Evolutionary conservation across 306 rosid species (phyloP).

Genomic region (Echinosophora koreensis): DNA sequence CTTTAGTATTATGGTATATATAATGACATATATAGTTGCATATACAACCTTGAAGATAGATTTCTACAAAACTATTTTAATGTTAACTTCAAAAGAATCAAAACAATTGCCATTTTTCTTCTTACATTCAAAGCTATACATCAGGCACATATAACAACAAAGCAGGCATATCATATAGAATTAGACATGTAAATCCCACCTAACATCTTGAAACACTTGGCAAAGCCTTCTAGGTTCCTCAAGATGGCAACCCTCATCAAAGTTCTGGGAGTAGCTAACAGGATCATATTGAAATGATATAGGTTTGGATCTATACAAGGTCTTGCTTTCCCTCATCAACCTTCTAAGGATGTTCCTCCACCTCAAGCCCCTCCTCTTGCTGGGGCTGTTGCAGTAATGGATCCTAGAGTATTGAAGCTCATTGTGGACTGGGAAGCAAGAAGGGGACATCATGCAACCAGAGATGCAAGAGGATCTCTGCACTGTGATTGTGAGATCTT

Average conservation of each 20-base stretch:
- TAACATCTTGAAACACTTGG: conserved; percentile 46
- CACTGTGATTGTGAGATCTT: conserved; percentile 42
- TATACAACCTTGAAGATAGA: background rate
- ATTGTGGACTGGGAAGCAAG: conserved; percentile 60
- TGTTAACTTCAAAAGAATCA: background rate
- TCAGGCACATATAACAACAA: background rate
- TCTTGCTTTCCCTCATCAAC: conserved; percentile 61
- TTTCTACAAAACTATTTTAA: background rate
- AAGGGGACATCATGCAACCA: conserved; percentile 58
- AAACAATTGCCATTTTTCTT: conserved; percentile 20
- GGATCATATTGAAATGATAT: conserved; percentile 83
- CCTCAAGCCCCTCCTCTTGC: conserved; percentile 42
- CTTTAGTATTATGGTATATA: background rate
- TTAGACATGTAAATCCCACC: conserved; percentile 45
- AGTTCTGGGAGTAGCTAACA: conserved; percentile 82
- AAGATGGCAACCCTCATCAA: conserved; percentile 72
- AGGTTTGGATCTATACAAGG: conserved; percentile 55
- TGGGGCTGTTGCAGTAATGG: conserved; percentile 35
- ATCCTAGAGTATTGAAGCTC: conserved; percentile 66
- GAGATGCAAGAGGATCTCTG: conserved; percentile 49
- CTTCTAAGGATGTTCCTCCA: conserved; percentile 68
- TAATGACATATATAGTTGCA: background rate
- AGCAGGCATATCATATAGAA: background rate
- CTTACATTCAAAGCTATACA: conserved; percentile 26
- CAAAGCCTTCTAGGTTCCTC: conserved; percentile 55